Evolutionary conservation across 2,329 filamentous ascomycete species (phyloP).

Genomic region (Penicillium polonicum): DNA sequence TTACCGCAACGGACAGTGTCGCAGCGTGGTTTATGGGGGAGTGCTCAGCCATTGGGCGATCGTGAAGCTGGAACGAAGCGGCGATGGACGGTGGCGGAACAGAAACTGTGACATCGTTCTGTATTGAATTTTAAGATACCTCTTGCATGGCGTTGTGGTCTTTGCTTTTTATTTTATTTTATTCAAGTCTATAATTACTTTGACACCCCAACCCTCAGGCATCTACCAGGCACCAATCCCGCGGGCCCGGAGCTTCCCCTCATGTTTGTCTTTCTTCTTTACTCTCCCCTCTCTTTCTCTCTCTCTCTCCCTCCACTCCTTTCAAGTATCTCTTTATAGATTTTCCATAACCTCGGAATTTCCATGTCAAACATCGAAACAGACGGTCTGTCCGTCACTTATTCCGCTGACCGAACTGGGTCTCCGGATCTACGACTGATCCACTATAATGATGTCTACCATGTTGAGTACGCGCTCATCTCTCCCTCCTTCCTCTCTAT

Average conservation of each 20-base stretch:
- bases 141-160: constrained; percentile 21
- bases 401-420: constrained; percentile 44
- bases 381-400: constrained; percentile 43
- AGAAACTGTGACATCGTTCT: constrained; percentile 19
- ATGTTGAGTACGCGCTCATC: constrained; percentile 61
- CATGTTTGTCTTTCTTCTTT: constrained; percentile 8
- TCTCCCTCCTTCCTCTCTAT: neutral
- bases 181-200: neutral
- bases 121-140: constrained; percentile 17
- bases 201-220: constrained; percentile 10
- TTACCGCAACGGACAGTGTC: constrained; percentile 32
- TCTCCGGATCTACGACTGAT: constrained; percentile 74
- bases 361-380: constrained; percentile 31
- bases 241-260: constrained; percentile 6
- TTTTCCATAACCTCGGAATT: neutral
- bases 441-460: constrained; percentile 94
- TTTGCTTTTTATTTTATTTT: neutral
- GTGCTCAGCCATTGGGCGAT: constrained; percentile 30
- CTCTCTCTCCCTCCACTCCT: neutral
- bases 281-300: neutral
- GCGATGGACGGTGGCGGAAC: constrained; percentile 42
- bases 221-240: constrained; percentile 8
- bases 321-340: neutral
- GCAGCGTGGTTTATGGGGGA: constrained; percentile 42
- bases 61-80: constrained; percentile 31